Evolutionary conservation across 2,329 filamentous ascomycete genomes (phyloP).

Genomic region (Cadophora malorum): DNA sequence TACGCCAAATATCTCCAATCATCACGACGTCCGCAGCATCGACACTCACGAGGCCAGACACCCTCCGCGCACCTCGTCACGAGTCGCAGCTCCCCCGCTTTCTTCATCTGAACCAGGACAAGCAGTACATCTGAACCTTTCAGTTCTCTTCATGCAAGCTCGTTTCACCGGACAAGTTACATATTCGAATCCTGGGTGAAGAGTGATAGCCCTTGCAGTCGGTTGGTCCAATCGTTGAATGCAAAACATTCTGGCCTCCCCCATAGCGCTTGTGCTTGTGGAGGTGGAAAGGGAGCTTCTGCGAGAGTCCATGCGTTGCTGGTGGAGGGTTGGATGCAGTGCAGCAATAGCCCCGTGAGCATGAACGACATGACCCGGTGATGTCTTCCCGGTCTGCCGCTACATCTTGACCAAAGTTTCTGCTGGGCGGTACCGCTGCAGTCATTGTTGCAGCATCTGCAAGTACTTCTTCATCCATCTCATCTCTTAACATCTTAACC

Average conservation of each 20-base stretch:
- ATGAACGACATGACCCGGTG: neutral
- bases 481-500: constrained; percentile 24
- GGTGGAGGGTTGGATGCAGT: no score
- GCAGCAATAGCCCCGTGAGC: neutral
- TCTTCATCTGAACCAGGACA: no score
- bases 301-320: neutral
- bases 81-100: no score
- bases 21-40: no score
- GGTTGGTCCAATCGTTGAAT: neutral
- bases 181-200: neutral
- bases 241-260: constrained; percentile 5
- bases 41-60: no score
- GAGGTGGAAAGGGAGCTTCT: neutral
- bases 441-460: neutral
- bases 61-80: no score
- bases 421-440: neutral
- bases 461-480: constrained; percentile 16
- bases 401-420: neutral
- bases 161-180: neutral
- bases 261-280: neutral
- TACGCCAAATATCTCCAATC: no score
- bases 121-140: no score
- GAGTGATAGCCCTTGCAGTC: neutral
- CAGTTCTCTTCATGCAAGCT: no score
- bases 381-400: neutral